Evolutionary conservation across 345 rosid species (phyloP), one percentile per base, ranked within the genome.

Genomic region (Nephelium lappaceum): DNA sequence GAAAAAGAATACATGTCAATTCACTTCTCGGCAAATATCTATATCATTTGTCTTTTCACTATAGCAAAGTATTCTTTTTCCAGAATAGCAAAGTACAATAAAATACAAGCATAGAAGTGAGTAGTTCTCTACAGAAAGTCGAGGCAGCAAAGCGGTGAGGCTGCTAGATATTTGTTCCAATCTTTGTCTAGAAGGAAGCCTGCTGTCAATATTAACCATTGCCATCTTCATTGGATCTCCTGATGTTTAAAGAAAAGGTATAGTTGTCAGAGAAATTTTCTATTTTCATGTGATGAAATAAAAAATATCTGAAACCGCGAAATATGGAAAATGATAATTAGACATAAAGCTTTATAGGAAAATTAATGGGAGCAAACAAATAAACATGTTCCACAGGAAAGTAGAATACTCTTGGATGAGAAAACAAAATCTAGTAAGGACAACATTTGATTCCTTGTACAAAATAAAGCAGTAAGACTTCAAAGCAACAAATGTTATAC

Each of bases 201-300:
- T 87, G 66, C 71, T 69, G 53, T 88, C 84, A 58, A 89, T 79
- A 84, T 82, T 84, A 78, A 86, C 89, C 79, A 80, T 78, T 76
- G 93, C 93, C 93, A 95, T 88, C 88, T 93, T 92, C 79, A 90
- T 2, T 8, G 97, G 98, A 80, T 93, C 88, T 63, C 97, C 99
- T 95, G 84, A 42, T 39, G 61, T 45, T 70, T 1, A 47, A 80
- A 69, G 43, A 77, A 38, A 78, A 57, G 5, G 69, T 14, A 10
- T 5, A 51, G 45, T 38, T 27, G 15, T 31, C 27, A 51, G 43
- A 53, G 19, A 4, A 51, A 18, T n/a, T 76, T 38, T 75, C 42
- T 11, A 47, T 75, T 51, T 36, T 66, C 36, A 12, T 12, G 2
- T 4, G 18, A 16, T 47, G 58, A 14, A 49, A 53, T n/a, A 42